phyloP scores from a whole-genome alignment of 805 yeast species.

The Wickerhamiella kazuoi region DNA sequence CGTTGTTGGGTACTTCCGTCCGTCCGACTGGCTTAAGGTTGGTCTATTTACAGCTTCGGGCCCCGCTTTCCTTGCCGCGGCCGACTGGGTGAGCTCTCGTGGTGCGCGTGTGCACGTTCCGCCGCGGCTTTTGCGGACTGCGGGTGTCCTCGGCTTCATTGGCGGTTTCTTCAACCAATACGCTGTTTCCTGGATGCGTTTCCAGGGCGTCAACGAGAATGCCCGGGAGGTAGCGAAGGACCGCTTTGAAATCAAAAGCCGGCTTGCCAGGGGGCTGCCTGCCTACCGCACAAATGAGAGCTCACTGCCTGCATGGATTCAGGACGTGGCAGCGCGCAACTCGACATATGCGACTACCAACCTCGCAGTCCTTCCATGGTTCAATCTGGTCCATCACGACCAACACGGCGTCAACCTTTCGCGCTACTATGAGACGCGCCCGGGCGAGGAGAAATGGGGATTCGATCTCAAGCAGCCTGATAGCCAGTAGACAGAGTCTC shows the following conservation, averaged over 20 bases:
- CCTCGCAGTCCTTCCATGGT: constrained; percentile 57
- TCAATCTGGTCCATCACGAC: constrained; percentile 64
- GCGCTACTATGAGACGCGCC: constrained; percentile 31
- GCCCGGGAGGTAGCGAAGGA: constrained; percentile 51
- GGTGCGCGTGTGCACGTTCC: constrained; percentile 33
- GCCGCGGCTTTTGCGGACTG: constrained; percentile 42
- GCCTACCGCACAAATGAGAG: constrained; percentile 45
- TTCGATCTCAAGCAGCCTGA: constrained; percentile 18
- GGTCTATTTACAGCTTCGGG: constrained; percentile 31
- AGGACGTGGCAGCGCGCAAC: constrained; percentile 60
- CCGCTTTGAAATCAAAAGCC: constrained; percentile 51
- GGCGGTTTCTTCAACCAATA: constrained; percentile 67
- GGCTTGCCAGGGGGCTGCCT: constrained; percentile 43
- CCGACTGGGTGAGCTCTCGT: constrained; percentile 33
- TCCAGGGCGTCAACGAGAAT: constrained; percentile 66
- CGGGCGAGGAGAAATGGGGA: constrained; percentile 44
- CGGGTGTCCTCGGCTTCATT: constrained; percentile 41
- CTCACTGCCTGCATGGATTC: constrained; percentile 46
- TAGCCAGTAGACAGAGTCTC: not conserved
- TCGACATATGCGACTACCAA: constrained; percentile 51
- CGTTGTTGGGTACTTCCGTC: constrained; percentile 56
- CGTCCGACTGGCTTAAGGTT: constrained; percentile 41
- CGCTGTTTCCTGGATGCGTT: constrained; percentile 46
- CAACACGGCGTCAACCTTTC: constrained; percentile 61
- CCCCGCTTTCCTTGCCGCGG: constrained; percentile 29